A percentile compares a stretch with the other conserved stretches of the same genome.
Evolutionary conservation across 495 filamentous ascomycete genomes (phyloP).

Genomic region (Annulohypoxylon stygium): DNA sequence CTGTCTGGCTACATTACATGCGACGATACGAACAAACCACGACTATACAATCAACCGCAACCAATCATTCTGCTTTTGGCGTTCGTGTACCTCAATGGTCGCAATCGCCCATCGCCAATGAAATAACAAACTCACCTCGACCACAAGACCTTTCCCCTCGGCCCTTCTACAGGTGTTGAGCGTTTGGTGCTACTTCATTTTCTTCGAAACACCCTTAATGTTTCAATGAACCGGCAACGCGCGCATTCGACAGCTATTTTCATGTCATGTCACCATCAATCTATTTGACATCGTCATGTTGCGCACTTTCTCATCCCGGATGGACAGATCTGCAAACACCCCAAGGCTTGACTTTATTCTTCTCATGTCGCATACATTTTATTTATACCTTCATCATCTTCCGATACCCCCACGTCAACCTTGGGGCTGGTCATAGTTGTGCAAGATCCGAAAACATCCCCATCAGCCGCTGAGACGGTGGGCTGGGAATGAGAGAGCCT

Average conservation of each 20-base stretch:
- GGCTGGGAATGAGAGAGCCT: slow-evolving; percentile 27
- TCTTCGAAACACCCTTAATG: slow-evolving; percentile 46
- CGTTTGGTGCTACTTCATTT: slow-evolving; percentile 46
- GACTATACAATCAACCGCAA: slow-evolving; percentile 38
- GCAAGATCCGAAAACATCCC: slow-evolving; percentile 31
- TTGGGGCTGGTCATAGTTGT: slow-evolving; percentile 44
- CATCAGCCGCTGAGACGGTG: slow-evolving; percentile 16
- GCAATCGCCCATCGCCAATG: slow-evolving; percentile 17
- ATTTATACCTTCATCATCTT: slow-evolving; percentile 29
- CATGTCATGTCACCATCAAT: slow-evolving; percentile 8
- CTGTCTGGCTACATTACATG: slow-evolving; percentile 47
- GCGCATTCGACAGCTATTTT: slow-evolving; percentile 3
- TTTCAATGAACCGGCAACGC: slow-evolving; percentile 48
- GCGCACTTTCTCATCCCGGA: slow-evolving; percentile 19
- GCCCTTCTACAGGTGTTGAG: slow-evolving; percentile 49
- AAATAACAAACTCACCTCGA: slow-evolving; percentile 37
- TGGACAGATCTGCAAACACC: slow-evolving; percentile 29
- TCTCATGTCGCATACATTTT: slow-evolving; percentile 39
- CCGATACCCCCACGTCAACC: slow-evolving; percentile 41
- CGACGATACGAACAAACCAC: slow-evolving; percentile 46
- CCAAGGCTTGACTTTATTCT: slow-evolving; percentile 38
- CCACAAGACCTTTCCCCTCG: slow-evolving; percentile 40
- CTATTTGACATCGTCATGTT: slow-evolving; percentile 6
- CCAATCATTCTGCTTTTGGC: slow-evolving; percentile 25
- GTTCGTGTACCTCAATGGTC: slow-evolving; percentile 24